Conservation (phyloP, 1,284 basidiomycete species). For the Cryptococcus amylolentus region DNA sequence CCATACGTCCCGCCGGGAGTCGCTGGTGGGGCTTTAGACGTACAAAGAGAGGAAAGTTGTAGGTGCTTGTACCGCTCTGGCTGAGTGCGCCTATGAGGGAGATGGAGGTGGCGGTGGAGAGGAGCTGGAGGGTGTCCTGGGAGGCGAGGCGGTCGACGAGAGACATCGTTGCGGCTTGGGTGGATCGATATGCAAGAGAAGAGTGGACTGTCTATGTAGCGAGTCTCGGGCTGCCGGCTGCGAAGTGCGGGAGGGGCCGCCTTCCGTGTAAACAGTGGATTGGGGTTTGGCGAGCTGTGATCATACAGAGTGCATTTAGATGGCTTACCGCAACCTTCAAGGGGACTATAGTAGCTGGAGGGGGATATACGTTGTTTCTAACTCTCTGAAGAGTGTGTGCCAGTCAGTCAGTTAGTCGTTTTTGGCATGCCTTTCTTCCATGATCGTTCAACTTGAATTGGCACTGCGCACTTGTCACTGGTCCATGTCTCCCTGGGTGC, state of each 20-base stretch:
- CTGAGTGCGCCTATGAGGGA: constrained; percentile 25
- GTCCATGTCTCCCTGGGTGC: too few species aligned
- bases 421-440: too few species aligned
- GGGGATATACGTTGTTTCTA: too few species aligned
- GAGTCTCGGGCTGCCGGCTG: neutral
- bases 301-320: too few species aligned
- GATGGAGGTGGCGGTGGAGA: constrained; percentile 29
- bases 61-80: constrained; percentile 14
- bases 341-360: too few species aligned
- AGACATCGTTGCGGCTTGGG: constrained; percentile 20
- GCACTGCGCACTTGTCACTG: too few species aligned
- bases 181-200: neutral
- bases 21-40: constrained; percentile 4
- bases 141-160: constrained; percentile 32
- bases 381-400: too few species aligned
- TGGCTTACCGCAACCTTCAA: too few species aligned
- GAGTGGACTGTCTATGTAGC: neutral
- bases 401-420: too few species aligned
- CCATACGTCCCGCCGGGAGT: neutral
- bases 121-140: constrained; percentile 33
- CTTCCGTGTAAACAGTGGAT: too few species aligned
- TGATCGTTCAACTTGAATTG: too few species aligned
- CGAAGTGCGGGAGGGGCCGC: neutral
- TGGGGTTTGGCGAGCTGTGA: too few species aligned
- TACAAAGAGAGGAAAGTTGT: constrained; percentile 44